Conservation (phyloP, 1,284 basidiomycete species). For the Mycena citricolor region DNA sequence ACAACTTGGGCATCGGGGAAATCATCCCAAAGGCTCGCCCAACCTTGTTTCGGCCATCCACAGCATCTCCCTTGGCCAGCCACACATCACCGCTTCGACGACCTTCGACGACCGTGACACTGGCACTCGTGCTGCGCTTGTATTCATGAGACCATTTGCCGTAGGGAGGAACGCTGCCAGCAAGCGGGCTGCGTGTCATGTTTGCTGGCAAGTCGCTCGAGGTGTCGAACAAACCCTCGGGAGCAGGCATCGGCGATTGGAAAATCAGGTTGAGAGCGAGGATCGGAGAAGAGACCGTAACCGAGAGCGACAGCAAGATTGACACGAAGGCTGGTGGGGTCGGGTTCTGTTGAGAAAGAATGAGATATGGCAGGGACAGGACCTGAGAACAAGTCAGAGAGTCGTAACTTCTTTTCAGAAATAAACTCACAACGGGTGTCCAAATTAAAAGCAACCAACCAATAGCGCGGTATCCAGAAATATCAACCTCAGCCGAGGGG, state of each 20-base stretch:
- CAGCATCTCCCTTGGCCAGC: slow-evolving; percentile 64
- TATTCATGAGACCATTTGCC: slow-evolving; percentile 54
- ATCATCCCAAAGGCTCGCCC: slow-evolving; percentile 60
- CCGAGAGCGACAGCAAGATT: slow-evolving; percentile 56
- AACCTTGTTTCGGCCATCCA: slow-evolving; percentile 60
- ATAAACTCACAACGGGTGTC: slow-evolving; percentile 58
- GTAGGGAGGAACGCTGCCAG: slow-evolving; percentile 37
- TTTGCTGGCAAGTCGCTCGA: slow-evolving; percentile 43
- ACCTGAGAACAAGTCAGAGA: slow-evolving; percentile 36
- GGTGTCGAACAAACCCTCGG: slow-evolving; percentile 60
- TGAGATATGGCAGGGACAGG: slow-evolving; percentile 59
- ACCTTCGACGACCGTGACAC: slow-evolving; percentile 64
- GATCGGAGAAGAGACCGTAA: slow-evolving; percentile 65
- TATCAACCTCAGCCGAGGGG: slow-evolving; percentile 46
- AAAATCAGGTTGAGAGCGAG: slow-evolving; percentile 59
- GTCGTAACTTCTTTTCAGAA: slow-evolving; percentile 9
- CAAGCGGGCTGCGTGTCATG: slow-evolving; percentile 41
- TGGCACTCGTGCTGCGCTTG: slow-evolving; percentile 61
- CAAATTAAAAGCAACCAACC: slow-evolving; percentile 66
- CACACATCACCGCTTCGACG: slow-evolving; percentile 70
- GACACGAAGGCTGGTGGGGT: slow-evolving; percentile 39
- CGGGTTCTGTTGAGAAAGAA: slow-evolving; percentile 42
- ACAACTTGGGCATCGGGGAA: slow-evolving; percentile 59
- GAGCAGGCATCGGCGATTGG: slow-evolving; percentile 62
- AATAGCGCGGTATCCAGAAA: slow-evolving; percentile 51